phyloP scores from a whole-genome alignment of 805 yeast species.

The Candida manassasensis region DNA sequence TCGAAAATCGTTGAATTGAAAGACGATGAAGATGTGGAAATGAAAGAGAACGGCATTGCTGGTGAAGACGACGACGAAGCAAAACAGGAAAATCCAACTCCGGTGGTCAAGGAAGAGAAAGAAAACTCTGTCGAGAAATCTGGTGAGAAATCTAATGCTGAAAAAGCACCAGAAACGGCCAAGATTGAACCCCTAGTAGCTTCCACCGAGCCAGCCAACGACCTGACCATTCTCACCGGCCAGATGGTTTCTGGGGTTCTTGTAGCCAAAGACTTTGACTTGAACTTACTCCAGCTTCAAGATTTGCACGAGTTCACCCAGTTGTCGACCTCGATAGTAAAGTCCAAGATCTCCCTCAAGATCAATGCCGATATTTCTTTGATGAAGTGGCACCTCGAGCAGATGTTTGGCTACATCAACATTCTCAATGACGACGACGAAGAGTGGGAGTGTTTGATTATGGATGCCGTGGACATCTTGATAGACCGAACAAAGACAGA shows the following conservation, averaged over 20 bases:
- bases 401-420: conserved; percentile 88
- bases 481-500: conserved; percentile 33
- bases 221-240: conserved; percentile 18
- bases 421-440: conserved; percentile 53
- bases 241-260: conserved; percentile 69
- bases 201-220: neutral
- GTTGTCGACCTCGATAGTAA: conserved; percentile 76
- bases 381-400: conserved; percentile 84
- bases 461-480: conserved; percentile 40
- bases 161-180: conserved; percentile 9
- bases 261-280: conserved; percentile 86
- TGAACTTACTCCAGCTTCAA: conserved; percentile 74
- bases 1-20: conserved; percentile 31
- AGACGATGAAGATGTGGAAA: conserved; percentile 13
- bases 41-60: conserved; percentile 16
- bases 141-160: neutral
- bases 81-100: conserved; percentile 28
- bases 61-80: conserved; percentile 56
- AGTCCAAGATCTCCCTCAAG: conserved; percentile 72
- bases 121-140: conserved; percentile 3
- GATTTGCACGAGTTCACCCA: conserved; percentile 89
- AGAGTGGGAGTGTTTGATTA: conserved; percentile 40
- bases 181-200: too few species aligned
- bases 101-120: conserved; percentile 9
- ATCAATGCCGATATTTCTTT: conserved; percentile 79